These are phyloP conservation scores for Starmerella khaoyaiensis DNA, from an alignment of 805 yeast genomes.

Conservation along the genomic window DNA sequence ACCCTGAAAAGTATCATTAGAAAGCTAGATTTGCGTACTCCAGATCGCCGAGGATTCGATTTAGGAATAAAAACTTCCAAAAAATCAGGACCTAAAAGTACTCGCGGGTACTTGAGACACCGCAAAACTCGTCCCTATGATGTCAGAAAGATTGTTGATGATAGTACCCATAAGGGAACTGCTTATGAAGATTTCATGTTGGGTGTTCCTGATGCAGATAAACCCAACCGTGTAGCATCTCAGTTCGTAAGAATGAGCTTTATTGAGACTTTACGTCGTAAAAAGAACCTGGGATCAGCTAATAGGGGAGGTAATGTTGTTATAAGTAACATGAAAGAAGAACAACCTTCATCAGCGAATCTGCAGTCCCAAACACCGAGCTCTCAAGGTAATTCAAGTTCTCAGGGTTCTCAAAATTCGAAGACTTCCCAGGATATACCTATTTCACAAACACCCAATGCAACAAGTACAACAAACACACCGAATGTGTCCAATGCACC, in stretches of 20 bases:
- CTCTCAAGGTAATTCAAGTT: too few relatives aligned
- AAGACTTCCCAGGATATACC: too few relatives aligned
- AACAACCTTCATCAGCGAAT: too few relatives aligned
- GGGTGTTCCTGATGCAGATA: slow-evolving; percentile 40
- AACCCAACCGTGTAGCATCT: slow-evolving; percentile 30
- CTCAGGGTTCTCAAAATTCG: too few relatives aligned
- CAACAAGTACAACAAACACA: too few relatives aligned
- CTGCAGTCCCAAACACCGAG: too few relatives aligned
- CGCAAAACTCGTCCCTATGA: slow-evolving; percentile 28
- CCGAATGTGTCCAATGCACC: too few relatives aligned
- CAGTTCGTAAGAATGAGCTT: slow-evolving; percentile 81
- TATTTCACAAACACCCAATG: too few relatives aligned
- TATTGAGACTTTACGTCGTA: slow-evolving; percentile 71
- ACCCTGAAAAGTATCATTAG: slow-evolving; percentile 65
- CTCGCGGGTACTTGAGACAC: slow-evolving; percentile 13
- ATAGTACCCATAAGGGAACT: slow-evolving; percentile 58
- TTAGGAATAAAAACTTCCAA: slow-evolving; percentile 27
- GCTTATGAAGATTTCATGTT: slow-evolving; percentile 89
- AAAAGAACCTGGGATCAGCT: slow-evolving; percentile 23
- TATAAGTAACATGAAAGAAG: too few relatives aligned
- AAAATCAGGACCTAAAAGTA: background rate
- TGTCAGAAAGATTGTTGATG: slow-evolving; percentile 47
- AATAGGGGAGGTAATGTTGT: background rate
- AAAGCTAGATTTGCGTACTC: slow-evolving; percentile 60
- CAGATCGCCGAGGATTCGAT: slow-evolving; percentile 31